Evolutionary conservation across 164 flowering plant species (phyloP), one percentile per base, ranked within the genome.

Genomic region (Berberis vulgaris): DNA sequence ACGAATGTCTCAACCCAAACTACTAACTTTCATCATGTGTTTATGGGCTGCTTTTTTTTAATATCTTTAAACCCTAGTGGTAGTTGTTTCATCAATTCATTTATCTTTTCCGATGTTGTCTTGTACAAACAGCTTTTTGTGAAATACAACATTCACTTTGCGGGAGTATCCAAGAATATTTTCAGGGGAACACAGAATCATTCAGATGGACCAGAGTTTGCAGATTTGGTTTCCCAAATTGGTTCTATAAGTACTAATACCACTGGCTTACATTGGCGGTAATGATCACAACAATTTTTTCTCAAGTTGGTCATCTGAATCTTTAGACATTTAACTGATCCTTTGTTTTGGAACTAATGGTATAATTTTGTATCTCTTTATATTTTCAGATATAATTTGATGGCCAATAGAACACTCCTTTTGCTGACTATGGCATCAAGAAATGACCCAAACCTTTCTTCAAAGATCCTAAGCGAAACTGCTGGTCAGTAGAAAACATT

Each of bases 191-290:
- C 26, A 26, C 26, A 26, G 26, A 26, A 26, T 26, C 26, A 26
- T 26, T 65, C 74, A 58, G 89, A 83, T 71, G 83, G 71, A 45
- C 73, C 79, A 58, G 75, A 71, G 59, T 91, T 89, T 79, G 43
- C 78, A 54, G 82, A 80, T 74, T 77, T 94, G 72, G 81, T 94
- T 75, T 86, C 96, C 74, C 84, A 83, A 72, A 91, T 94, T 67
- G 79, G 83, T 77, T 78, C 91, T n/a, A 74, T 91, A 85, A 81
- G 95, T 76, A 87, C 79, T 76, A 88, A 91, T 71, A 79, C 86
- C 40, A 72, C 71, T 64, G 84, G 91, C 64, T 61, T 94, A 80
- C 99, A 94, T 71, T 94, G 99, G 99, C 77, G 99, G 99, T 94
- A 82, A 66, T 45, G 50, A 57, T 72, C 55, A 55, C 42, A 26